Conservation (phyloP, 176 grass and related monocot species). For the Oryza nivara region DNA sequence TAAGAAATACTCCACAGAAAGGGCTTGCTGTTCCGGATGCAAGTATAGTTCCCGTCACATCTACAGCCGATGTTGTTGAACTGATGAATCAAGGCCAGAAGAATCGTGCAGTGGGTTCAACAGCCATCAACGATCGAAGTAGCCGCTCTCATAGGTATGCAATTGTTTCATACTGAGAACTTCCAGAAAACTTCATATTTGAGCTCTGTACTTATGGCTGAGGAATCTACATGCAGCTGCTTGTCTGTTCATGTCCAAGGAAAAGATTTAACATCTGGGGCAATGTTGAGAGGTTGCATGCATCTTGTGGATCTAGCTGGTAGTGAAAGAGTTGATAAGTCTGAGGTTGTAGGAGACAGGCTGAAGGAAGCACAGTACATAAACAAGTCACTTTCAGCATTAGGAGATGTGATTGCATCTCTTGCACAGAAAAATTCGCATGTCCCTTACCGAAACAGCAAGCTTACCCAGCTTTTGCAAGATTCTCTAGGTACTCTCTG, state of each 20-base stretch:
- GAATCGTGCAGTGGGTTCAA: slow-evolving; percentile 73
- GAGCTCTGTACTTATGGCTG: slow-evolving; percentile 32
- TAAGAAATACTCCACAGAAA: slow-evolving; percentile 79
- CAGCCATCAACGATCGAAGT: slow-evolving; percentile 85
- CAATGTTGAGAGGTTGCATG: slow-evolving; percentile 71
- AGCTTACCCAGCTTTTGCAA: slow-evolving; percentile 93
- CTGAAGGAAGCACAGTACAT: slow-evolving; percentile 92
- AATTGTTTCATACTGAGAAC: slow-evolving; percentile 33
- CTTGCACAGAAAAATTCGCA: slow-evolving; percentile 86
- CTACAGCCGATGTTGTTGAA: slow-evolving; percentile 70
- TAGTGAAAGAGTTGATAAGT: slow-evolving; percentile 91
- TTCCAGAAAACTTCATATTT: slow-evolving; percentile 22
- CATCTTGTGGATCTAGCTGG: slow-evolving; percentile 93
- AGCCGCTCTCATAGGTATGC: slow-evolving; percentile 89
- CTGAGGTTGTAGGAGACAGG: slow-evolving; percentile 77
- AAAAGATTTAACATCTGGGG: slow-evolving; percentile 61
- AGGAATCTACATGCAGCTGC: slow-evolving; percentile 58
- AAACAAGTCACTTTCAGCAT: slow-evolving; percentile 90
- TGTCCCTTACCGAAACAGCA: slow-evolving; percentile 92
- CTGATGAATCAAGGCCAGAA: slow-evolving; percentile 81
- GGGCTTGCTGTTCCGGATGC: slow-evolving; percentile 82
- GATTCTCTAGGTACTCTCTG: slow-evolving; percentile 75
- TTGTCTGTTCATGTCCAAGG: slow-evolving; percentile 93
- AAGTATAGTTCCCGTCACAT: slow-evolving; percentile 64
- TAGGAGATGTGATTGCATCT: slow-evolving; percentile 89